Base-by-base conservation (phyloP, 2,329 filamentous ascomycete genomes). In the Nannizziopsis barbatae region DNA sequence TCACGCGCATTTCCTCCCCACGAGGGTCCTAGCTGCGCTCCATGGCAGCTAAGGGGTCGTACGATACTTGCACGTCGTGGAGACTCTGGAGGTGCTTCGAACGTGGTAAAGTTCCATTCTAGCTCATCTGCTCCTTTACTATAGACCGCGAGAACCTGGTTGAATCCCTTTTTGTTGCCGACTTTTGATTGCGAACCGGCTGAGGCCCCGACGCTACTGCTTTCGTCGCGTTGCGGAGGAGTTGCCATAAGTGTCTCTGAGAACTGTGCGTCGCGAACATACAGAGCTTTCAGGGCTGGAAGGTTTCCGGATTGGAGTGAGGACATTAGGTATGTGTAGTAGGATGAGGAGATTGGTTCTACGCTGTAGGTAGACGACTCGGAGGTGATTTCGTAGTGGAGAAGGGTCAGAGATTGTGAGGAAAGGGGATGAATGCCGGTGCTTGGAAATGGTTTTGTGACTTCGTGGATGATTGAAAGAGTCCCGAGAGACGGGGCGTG, bases 241-340 rank as follows among this genome's bases (percentile, higher is more conserved):
- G 81, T 77, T 5, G 90, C 73, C 11, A 88, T 75, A 5, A 95
- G 77, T 9, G 82, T 75, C 56, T 94, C 86, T 1, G 88, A 81
- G 62, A 96, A 95, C 43, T 78, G 74, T 20, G 83, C 78, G 58
- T 95, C 88, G 44, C 86, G 83, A 14, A 95, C 90, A 62, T 93
- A 95, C 6, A 96, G 76, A 17, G 81, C 77, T 32, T 75, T 75
- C 7, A 96, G 74, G 32, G 75, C 77, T 1, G 88, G 87, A 6
- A 96, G 74, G 6, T 79, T 77, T 53, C 83, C 83, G 12, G 80
- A 76, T 52, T 92, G 78, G 30, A 96, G 77, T 0, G 86, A 94
- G n/a, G 77, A 77, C 20, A 86, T 81, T 15, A 96, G 77, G 65
- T 95, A 95, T 52, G 79, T 77, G 65, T 95, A 94, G 69, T 95